A percentile compares a stretch with the other conserved stretches of the same genome.
These are phyloP conservation scores for Naganishia liquefaciens DNA, from an alignment of 1,284 basidiomycete genomes.

Conservation along the genomic window DNA sequence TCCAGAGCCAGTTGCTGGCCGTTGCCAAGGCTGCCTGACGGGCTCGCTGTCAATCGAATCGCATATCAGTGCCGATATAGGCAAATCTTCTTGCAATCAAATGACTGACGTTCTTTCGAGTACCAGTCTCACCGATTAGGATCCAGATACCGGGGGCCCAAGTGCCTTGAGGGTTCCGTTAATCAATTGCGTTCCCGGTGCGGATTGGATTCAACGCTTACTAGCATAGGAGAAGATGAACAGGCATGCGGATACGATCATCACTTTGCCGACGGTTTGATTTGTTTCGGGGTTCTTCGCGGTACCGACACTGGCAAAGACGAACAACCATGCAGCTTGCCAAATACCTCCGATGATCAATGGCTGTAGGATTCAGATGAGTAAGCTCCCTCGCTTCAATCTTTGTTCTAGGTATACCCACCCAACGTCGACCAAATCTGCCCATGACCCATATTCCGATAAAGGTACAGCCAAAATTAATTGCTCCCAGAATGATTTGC, in stretches of 20 bases:
- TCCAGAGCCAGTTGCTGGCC: slow-evolving; percentile 65
- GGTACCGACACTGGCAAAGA: slow-evolving; percentile 73
- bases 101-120: slow-evolving; percentile 58
- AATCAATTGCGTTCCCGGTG: slow-evolving; percentile 19
- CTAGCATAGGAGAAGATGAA: slow-evolving; percentile 76
- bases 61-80: neutral
- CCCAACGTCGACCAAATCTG: slow-evolving; percentile 41
- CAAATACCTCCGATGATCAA: slow-evolving; percentile 70
- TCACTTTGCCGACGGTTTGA: slow-evolving; percentile 62
- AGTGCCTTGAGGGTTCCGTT: neutral
- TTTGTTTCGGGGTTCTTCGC: slow-evolving; percentile 61
- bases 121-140: slow-evolving; percentile 74
- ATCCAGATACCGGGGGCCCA: slow-evolving; percentile 64
- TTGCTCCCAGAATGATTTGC: slow-evolving; percentile 66
- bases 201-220: slow-evolving; percentile 66
- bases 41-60: slow-evolving; percentile 56
- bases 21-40: slow-evolving; percentile 74
- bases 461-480: slow-evolving; percentile 71
- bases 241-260: slow-evolving; percentile 75
- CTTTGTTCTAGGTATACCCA: neutral
- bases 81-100: neutral
- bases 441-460: slow-evolving; percentile 71
- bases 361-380: slow-evolving; percentile 46
- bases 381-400: no score
- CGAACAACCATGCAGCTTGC: slow-evolving; percentile 74